Base-by-base conservation (phyloP, 164 flowering plant genomes). In the Aristolochia californica region DNA sequence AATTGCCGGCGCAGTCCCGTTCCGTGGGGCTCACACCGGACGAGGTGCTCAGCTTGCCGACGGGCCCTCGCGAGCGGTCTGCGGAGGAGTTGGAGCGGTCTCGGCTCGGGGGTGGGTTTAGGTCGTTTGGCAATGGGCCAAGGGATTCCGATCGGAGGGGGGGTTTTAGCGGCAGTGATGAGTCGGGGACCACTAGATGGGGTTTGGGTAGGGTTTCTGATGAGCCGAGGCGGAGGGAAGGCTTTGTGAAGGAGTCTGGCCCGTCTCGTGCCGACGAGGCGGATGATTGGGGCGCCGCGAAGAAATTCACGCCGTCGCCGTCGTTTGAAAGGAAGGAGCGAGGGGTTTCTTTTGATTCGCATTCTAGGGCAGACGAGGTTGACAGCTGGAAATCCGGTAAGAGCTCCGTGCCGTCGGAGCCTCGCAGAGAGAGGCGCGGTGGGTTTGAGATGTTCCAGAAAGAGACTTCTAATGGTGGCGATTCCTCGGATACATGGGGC, bases 201-300 rank as follows among this genome's bases (percentile, higher is more conserved):
- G 77, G 83, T 7, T 54, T 71, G 17, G 45, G 66, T 62, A 66
- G 80, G 77, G 75, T 48, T 72, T 70, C 76, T 44, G 80, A 73
- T 38, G 80, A 75, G 45, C 50, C 65, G 43, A 66, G 72, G 43
- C 63, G 66, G 28, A 34, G 22, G 26, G 49, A 43, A 7, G 53
- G 71, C 63, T 76, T 55, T 23, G 55, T 23, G 34, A 70, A 77
- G 57, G 88, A 83, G 16, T 65, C 59, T 18, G 72, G 48, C 30
- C 87, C 88, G 12, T 88, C 96, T 5, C 67, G 97, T 22, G 96
- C 97, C 22, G 99, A 94, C 54, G 99, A 88, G 80, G 77, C 59
- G 20, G 97, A 94, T 56, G 75, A 94, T 65, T 90, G 99, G 99
- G 90, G 75, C 0, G 80, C 87, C 0, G 77, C 72, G 56, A 94